Percentiles rank a stretch among this genome's conserved stretches.
Conservation (phyloP, 106 monocot genomes). For the Narthecium ossifragum region DNA sequence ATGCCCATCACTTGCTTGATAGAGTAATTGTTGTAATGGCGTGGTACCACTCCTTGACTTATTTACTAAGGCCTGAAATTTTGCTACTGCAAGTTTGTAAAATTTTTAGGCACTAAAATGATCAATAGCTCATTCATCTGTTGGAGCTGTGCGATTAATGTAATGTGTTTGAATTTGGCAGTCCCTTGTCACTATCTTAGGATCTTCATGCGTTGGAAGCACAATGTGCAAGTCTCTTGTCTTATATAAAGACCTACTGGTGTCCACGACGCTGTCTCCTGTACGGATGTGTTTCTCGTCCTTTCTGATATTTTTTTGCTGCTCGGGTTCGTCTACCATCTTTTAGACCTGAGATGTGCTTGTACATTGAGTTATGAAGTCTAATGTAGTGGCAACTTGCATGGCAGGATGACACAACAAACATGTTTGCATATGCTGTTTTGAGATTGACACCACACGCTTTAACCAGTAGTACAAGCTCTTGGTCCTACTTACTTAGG, state of each 20-base stretch:
- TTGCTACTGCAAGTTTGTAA: too few relatives aligned
- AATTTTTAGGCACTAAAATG: too few relatives aligned
- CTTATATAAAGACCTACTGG: constrained; percentile 85
- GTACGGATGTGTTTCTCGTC: constrained; percentile 51
- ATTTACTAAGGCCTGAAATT: too few relatives aligned
- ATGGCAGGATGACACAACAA: constrained; percentile 78
- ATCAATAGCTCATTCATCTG: too few relatives aligned
- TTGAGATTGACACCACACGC: constrained; percentile 89
- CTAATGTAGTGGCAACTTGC: too few relatives aligned
- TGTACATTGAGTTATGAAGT: too few relatives aligned
- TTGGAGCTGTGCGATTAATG: too few relatives aligned
- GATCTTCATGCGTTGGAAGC: constrained; percentile 39
- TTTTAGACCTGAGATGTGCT: too few relatives aligned
- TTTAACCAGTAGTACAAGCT: constrained; percentile 46
- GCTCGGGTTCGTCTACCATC: too few relatives aligned
- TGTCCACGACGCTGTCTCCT: constrained; percentile 86
- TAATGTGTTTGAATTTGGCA: constrained; percentile 24
- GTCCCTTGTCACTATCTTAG: constrained; percentile 74
- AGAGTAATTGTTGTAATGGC: too few relatives aligned
- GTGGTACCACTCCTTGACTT: too few relatives aligned
- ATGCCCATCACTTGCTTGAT: too few relatives aligned
- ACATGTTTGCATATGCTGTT: constrained; percentile 62
- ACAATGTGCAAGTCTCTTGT: constrained; percentile 57
- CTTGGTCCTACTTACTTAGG: constrained; percentile 82
- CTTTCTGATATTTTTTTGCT: constrained; percentile 9